These are phyloP conservation scores for Mucor racemosus DNA, from an alignment of 371 early-diverging fungal species.

Conservation along the genomic window DNA sequence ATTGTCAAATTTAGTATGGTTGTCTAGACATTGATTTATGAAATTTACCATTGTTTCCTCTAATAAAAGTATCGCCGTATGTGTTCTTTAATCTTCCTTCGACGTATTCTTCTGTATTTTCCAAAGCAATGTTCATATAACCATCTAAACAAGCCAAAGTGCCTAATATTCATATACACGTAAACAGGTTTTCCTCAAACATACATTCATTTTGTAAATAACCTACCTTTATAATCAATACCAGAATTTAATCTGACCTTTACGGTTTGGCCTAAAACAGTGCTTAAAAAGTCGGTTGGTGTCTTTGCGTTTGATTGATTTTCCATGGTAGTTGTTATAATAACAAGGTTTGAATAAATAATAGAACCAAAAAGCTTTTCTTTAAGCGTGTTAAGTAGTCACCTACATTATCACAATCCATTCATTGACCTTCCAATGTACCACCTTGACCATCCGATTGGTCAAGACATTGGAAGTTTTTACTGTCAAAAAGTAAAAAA, in stretches of 20 bases:
- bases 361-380: conserved; percentile 12
- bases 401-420: too few species aligned
- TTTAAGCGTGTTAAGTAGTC: not conserved
- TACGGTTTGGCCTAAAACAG: conserved; percentile 83
- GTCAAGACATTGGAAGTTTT: not conserved
- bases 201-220: not conserved
- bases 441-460: not conserved
- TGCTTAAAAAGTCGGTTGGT: conserved; percentile 84
- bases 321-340: conserved; percentile 27
- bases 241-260: conserved; percentile 94
- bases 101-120: conserved; percentile 95
- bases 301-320: conserved; percentile 47
- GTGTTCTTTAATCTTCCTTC: conserved; percentile 89
- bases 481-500: too few species aligned
- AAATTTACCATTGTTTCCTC: conserved; percentile 93
- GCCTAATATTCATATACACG: conserved; percentile 51
- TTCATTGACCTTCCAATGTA: too few species aligned
- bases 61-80: conserved; percentile 95
- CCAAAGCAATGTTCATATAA: conserved; percentile 98
- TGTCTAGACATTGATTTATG: not conserved
- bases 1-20: not conserved
- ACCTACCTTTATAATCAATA: conserved; percentile 89
- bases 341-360: conserved; percentile 1
- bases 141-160: conserved; percentile 96
- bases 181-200: not conserved